Evolutionary conservation across 169 alveolate genomes (phyloP).

Genomic region (Cryptosporidium tyzzeri): DNA sequence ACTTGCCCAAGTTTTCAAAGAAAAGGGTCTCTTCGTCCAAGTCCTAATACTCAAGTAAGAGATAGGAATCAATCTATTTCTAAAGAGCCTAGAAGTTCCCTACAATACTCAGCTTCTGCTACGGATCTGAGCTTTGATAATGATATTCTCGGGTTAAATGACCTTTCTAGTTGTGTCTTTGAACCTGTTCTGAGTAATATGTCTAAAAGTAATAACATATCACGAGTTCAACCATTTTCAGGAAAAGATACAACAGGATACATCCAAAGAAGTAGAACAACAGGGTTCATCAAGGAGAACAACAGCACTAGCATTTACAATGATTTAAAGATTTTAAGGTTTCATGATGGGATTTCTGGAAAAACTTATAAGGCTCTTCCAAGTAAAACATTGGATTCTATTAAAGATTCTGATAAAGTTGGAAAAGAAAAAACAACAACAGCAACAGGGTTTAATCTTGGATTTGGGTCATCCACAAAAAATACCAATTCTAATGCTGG

Average conservation of each 20-base stretch:
- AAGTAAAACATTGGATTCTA: not conserved
- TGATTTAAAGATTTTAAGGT: slow-evolving; percentile 39
- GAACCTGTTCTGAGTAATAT: slow-evolving; percentile 22
- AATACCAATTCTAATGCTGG: not conserved
- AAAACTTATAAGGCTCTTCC: slow-evolving; percentile 19
- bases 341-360: slow-evolving; percentile 67
- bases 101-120: not conserved
- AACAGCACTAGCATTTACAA: not conserved
- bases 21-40: slow-evolving; percentile 57
- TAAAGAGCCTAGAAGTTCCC: not conserved
- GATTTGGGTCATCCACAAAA: not conserved
- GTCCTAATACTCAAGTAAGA: slow-evolving; percentile 18
- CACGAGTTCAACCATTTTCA: slow-evolving; percentile 57
- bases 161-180: slow-evolving; percentile 27
- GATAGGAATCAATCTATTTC: slow-evolving; percentile 2
- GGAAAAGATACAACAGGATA: not conserved
- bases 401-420: not conserved
- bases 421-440: not conserved
- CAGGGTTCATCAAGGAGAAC: not conserved
- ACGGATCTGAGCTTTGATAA: not conserved
- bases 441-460: not conserved
- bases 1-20: slow-evolving; percentile 47
- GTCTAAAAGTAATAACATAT: not conserved
- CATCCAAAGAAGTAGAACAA: not conserved
- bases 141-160: slow-evolving; percentile 41